Evolutionary conservation across 108 stramenopile genomes (phyloP), one percentile per base, ranked within the genome.

Genomic region (Parmales sp.): DNA sequence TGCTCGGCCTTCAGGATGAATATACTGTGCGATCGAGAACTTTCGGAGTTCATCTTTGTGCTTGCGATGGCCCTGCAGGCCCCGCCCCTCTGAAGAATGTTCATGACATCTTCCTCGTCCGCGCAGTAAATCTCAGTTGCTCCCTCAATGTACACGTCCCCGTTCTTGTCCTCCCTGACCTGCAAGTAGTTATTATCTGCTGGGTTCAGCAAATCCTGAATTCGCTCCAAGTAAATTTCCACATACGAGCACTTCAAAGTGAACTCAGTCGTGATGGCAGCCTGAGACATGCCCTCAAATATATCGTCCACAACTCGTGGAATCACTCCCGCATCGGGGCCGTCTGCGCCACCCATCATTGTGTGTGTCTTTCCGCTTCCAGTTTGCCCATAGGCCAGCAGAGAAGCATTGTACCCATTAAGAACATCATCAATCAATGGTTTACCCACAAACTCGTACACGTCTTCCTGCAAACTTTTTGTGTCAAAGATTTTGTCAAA

Each of bases 11-110:
- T 78, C 20, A 96, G 67, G 0, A 82, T 54, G 66, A 94, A 86
- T 25, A 93, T 76, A 1, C 88, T 78, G 80, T 96, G 95, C 18
- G 90, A 91, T 50, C 92, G 75, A 25, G 80, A 78, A 0, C 86
- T 89, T 74, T 91, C 94, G 1, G 80, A 75, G 65, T 90, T 90
- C 80, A 85, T 86, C 63, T 80, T 75, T 19, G 86, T 91, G 1
- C 84, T 79, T 25, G 86, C 79, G 22, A 88, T 80, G 5, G 81
- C 81, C 19, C 95, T 85, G 66, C 73, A 78, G 9, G 84, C 87
- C 66, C 89, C 84, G 0, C 90, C 95, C 16, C 86, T 63, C 2
- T 81, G 72, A 38, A 96, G 69, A 2, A 92, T 60, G 19, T 86
- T 77, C 39, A 85, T 70, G 0, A 89, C 78, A 63, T 94, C 95